Evolutionary conservation across 192 early-diverging fungal genomes (phyloP), one percentile per base, ranked within the genome.

Genomic region (Coemansia sp.): DNA sequence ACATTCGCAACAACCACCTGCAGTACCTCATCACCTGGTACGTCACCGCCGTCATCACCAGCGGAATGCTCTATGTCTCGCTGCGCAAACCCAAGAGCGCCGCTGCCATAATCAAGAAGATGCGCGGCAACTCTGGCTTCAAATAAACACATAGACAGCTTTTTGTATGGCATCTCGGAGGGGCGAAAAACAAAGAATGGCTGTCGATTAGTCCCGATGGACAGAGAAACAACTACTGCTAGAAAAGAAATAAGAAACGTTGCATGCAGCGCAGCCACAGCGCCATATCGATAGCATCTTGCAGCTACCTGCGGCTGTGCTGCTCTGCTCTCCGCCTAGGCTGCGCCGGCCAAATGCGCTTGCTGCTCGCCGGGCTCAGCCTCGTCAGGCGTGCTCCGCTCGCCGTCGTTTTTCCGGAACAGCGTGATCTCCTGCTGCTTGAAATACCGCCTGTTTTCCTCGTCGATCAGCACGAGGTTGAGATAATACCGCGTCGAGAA

Each of bases 401-500:
- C 66, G 59, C 55, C 63, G 25, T 74, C 73, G 42, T 73, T 78
- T 53, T 54, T 79, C 55, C 89, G 69, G 73, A 82, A 90, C 28
- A 92, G 83, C 15, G 89, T 92, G 29, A 92, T 92, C 55, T 99
- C 97, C 76, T 98, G 95, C 76, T 98, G 95, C 80, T 98, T 99
- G 62, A 98, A 99, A 69, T 98, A 98, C 46, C 96, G 81, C 37
- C 97, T 78, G 77, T 96, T 97, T 72, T 99, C 97, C 60, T 99
- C 94, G 67, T 99, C 97, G 46, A 99, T 86, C 14, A 99, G 80
- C 9, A 99, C 95, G 39, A 99, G 81, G 63, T 99, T 99, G 42
- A 99, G 72, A 64, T 95, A 98, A 68, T 99, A 99, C 40, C 97
- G 76, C n/a, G 93, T 92, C 1, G 92, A 95, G 63, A 96, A 99